Conservation (phyloP, 257 asterid genomes). For the Lycium barbarum region DNA sequence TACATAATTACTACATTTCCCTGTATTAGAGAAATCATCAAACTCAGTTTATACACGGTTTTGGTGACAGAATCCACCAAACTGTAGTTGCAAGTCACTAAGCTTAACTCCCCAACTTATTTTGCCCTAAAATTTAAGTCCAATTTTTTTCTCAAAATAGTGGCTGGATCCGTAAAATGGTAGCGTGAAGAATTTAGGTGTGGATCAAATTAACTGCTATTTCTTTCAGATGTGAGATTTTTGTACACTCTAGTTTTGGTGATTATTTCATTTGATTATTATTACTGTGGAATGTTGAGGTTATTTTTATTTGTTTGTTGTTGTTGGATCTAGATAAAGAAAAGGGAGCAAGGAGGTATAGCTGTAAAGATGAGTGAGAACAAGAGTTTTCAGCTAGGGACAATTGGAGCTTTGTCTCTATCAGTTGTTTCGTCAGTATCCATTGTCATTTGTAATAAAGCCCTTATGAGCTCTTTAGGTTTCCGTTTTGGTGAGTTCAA, state of each 20-base stretch:
- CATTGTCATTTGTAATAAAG: slow-evolving; percentile 83
- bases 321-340: slow-evolving; percentile 15
- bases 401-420: slow-evolving; percentile 75
- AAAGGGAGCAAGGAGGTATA: slow-evolving; percentile 27
- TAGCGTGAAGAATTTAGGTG: not conserved
- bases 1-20: not conserved
- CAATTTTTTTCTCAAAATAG: not conserved
- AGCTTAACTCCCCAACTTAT: slow-evolving; percentile 36
- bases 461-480: slow-evolving; percentile 80
- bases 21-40: not conserved
- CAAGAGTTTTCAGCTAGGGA: slow-evolving; percentile 73
- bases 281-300: not conserved
- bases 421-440: slow-evolving; percentile 88
- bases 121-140: slow-evolving; percentile 41
- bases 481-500: slow-evolving; percentile 76
- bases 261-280: slow-evolving; percentile 6
- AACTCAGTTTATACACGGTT: slow-evolving; percentile 25
- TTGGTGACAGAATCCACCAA: slow-evolving; percentile 27
- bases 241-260: not conserved
- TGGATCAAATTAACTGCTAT: not conserved
- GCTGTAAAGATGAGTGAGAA: slow-evolving; percentile 61
- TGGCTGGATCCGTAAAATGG: slow-evolving; percentile 30
- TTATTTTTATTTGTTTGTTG: not conserved
- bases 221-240: slow-evolving; percentile 19
- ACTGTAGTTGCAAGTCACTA: slow-evolving; percentile 43